phyloP scores from a whole-genome alignment of 2,329 filamentous ascomycete species.

The Penicillium sp. region DNA sequence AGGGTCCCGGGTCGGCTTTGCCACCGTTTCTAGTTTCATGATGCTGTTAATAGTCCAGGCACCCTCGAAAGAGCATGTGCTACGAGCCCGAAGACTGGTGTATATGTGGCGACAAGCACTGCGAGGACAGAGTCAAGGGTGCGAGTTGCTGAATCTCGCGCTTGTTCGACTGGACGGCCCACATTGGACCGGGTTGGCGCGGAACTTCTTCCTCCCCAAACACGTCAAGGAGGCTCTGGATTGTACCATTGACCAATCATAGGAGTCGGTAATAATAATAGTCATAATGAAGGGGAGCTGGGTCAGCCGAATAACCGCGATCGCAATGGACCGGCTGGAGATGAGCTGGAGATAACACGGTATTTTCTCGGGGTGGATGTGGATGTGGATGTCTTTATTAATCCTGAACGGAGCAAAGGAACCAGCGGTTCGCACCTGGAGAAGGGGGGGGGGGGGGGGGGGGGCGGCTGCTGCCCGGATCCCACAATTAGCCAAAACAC shows the following conservation, averaged over 20 bases:
- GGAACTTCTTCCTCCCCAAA: constrained; percentile 19
- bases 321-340: not conserved
- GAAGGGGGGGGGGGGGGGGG: not conserved
- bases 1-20: constrained; percentile 20
- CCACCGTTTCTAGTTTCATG: constrained; percentile 25
- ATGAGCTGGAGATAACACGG: constrained; percentile 20
- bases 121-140: constrained; percentile 20
- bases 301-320: not conserved
- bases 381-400: not conserved
- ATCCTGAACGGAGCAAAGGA: constrained; percentile 4
- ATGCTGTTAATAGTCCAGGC: constrained; percentile 24
- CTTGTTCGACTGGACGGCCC: constrained; percentile 22
- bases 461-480: not conserved
- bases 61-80: constrained; percentile 20
- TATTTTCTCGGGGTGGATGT: constrained; percentile 16
- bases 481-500: constrained; percentile 1
- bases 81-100: constrained; percentile 16
- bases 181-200: constrained; percentile 19
- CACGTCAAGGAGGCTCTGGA: constrained; percentile 10
- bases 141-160: constrained; percentile 22
- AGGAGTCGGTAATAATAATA: not conserved
- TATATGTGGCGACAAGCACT: constrained; percentile 24
- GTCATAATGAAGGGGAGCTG: not conserved
- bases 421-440: constrained; percentile 8
- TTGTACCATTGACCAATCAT: constrained; percentile 8